Percentiles rank a stretch among this genome's conserved stretches.
These are phyloP conservation scores for Glycine tomentella DNA, from an alignment of 306 rosid genomes.

Conservation along the genomic window DNA sequence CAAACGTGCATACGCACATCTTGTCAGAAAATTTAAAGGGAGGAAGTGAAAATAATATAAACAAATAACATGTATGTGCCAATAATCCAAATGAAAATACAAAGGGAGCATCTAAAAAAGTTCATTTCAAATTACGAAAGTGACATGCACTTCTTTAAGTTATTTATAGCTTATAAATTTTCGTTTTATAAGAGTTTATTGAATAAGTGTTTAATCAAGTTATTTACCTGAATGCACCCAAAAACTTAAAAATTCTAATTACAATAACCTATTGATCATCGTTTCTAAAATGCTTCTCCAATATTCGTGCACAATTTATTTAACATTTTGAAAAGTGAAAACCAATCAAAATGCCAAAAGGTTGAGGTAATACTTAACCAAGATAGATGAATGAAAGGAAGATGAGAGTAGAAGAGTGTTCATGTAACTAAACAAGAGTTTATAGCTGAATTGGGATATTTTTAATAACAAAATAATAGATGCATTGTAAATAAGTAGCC, in stretches of 20 bases:
- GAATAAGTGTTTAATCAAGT: not conserved
- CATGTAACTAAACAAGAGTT: not conserved
- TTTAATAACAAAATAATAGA: not conserved
- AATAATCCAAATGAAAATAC: not conserved
- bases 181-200: not conserved
- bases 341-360: not conserved
- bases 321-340: not conserved
- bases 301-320: not conserved
- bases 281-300: not conserved
- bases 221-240: not conserved
- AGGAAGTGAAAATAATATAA: not conserved
- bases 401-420: not conserved
- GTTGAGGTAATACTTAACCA: not conserved
- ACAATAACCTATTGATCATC: not conserved
- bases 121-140: too few relatives aligned
- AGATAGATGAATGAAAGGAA: not conserved
- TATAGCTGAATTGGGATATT: not conserved
- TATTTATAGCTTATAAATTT: not conserved
- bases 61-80: not conserved
- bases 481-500: not conserved
- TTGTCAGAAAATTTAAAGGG: not conserved
- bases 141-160: not conserved
- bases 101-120: not conserved
- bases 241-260: constrained; percentile 5
- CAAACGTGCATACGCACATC: not conserved